These are phyloP conservation scores for Aspergillus quadrilineatus DNA, from an alignment of 2,329 filamentous ascomycete genomes.

Conservation along the genomic window DNA sequence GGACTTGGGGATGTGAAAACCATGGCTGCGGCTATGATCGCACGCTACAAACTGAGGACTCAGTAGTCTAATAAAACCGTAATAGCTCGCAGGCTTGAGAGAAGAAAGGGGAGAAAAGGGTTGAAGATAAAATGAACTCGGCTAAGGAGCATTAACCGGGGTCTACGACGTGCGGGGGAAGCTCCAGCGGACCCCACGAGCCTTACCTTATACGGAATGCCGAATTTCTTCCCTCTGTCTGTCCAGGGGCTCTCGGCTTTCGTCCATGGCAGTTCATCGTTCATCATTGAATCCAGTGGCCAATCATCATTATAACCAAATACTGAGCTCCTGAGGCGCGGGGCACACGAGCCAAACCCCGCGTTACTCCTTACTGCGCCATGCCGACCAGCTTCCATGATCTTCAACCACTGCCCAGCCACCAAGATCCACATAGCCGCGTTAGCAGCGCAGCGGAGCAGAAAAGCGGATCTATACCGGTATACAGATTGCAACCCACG, in stretches of 20 bases:
- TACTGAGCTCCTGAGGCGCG: neutral
- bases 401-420: neutral
- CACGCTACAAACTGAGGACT: neutral
- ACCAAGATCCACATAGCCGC: neutral
- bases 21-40: constrained; percentile 32
- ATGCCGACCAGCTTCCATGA: neutral
- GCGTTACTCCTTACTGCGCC: neutral
- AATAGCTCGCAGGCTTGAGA: neutral
- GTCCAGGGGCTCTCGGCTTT: neutral
- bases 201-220: neutral
- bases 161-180: neutral
- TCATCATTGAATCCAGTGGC: neutral
- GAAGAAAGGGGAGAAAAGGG: neutral
- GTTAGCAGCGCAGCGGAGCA: neutral
- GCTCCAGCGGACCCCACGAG: neutral
- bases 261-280: neutral
- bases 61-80: neutral
- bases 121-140: neutral
- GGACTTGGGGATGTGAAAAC: constrained; percentile 46
- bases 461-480: neutral
- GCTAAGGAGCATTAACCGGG: neutral
- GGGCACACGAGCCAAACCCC: neutral
- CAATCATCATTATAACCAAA: neutral
- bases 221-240: neutral
- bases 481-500: neutral